A percentile compares a stretch with the other conserved stretches of the same genome.
Evolutionary conservation across 164 flowering plant genomes (phyloP).

Genomic region (Brasenia schreberi): DNA sequence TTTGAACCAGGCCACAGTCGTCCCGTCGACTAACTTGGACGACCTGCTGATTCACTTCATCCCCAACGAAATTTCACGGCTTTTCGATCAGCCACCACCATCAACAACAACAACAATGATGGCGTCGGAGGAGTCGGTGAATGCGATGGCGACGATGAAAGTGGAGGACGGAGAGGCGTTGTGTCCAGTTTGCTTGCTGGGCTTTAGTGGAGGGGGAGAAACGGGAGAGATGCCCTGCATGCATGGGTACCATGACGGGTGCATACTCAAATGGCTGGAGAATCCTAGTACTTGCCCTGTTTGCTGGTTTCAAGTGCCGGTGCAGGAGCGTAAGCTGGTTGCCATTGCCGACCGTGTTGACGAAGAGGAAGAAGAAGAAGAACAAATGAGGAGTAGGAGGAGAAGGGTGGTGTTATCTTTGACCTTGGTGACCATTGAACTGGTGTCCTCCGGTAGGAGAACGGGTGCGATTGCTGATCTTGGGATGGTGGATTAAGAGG

Average conservation of each 20-base stretch:
- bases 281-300: slow-evolving; percentile 86
- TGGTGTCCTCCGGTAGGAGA: too few relatives aligned
- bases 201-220: slow-evolving; percentile 43
- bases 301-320: slow-evolving; percentile 66
- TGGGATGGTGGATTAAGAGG: too few relatives aligned
- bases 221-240: slow-evolving; percentile 85
- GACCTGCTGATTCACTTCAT: slow-evolving; percentile 65
- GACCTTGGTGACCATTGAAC: too few relatives aligned
- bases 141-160: slow-evolving; percentile 59
- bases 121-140: slow-evolving; percentile 59
- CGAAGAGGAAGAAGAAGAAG: neutral
- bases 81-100: too few relatives aligned
- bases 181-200: slow-evolving; percentile 74
- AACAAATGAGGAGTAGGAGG: slow-evolving; percentile 22
- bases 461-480: too few relatives aligned
- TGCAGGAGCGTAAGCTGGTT: slow-evolving; percentile 13
- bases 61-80: slow-evolving; percentile 64
- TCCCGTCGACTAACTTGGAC: slow-evolving; percentile 65
- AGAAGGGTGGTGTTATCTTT: slow-evolving; percentile 15
- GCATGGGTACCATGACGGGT: slow-evolving; percentile 59
- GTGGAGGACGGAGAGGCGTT: slow-evolving; percentile 26
- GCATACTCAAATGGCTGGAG: slow-evolving; percentile 69
- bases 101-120: slow-evolving; percentile 32
- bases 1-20: slow-evolving; percentile 39
- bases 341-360: neutral